Conservation (phyloP, 2,329 filamentous ascomycete species). For the Hysterium pulicare region DNA sequence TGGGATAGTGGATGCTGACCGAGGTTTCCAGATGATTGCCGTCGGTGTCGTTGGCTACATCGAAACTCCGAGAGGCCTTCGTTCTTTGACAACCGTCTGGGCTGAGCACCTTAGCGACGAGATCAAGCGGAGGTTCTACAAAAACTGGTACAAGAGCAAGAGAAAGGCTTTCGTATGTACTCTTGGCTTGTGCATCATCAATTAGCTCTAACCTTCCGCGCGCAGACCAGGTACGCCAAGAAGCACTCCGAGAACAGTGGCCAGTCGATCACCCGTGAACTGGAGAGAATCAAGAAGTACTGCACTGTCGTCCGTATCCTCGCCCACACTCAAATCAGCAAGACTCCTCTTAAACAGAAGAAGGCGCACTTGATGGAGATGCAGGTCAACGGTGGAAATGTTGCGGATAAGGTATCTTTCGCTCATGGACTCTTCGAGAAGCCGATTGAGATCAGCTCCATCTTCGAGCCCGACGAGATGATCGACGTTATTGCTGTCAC, state of each 20-base stretch:
- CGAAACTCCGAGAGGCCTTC: constrained; percentile 98
- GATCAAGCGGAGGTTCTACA: constrained; percentile 99
- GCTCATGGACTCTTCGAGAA: constrained; percentile 98
- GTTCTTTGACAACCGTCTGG: constrained; percentile 99
- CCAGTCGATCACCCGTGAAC: constrained; percentile 87
- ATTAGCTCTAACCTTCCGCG: too few species aligned
- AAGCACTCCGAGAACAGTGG: constrained; percentile 95
- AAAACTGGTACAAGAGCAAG: constrained; percentile 99
- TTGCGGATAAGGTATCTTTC: constrained; percentile 96
- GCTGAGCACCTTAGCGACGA: constrained; percentile 99
- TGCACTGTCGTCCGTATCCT: constrained; percentile 99
- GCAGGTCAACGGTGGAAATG: constrained; percentile 96
- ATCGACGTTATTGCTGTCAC: constrained; percentile 99
- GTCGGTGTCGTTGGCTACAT: constrained; percentile 99
- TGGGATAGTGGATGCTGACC: constrained; percentile 15
- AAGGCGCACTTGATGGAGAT: constrained; percentile 99
- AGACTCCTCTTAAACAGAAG: constrained; percentile 99
- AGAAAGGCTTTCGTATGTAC: constrained; percentile 99
- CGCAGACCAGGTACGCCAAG: constrained; percentile 99
- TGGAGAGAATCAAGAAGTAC: constrained; percentile 99
- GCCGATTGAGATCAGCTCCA: constrained; percentile 84
- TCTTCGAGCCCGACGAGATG: constrained; percentile 99
- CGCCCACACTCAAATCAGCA: constrained; percentile 98
- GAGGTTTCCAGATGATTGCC: constrained; percentile 82
- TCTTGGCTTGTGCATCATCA: too few species aligned